Conservation (phyloP, 2,329 filamentous ascomycete species). For the Diaporthe australafricana region DNA sequence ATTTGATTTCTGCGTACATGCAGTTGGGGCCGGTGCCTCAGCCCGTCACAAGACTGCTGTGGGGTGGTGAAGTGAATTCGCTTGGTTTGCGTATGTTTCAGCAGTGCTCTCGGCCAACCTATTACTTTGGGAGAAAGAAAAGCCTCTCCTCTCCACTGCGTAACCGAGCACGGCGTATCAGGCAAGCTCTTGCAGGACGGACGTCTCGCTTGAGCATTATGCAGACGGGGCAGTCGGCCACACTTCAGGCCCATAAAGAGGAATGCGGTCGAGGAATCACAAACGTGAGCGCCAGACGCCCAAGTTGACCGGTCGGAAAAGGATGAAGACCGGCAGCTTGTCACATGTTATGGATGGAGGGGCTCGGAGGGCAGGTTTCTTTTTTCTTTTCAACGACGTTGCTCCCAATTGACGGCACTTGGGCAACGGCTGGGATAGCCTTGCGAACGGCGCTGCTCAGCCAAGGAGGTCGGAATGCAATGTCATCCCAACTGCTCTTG, state of each 20-base stretch:
- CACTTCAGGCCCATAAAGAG: background rate
- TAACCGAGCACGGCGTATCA: background rate
- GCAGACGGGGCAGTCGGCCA: background rate
- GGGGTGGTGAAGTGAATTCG: background rate
- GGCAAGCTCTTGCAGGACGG: too few species aligned
- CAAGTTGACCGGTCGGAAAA: background rate
- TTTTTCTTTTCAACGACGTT: constrained; percentile 9
- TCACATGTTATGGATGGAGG: background rate
- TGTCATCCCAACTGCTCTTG: background rate
- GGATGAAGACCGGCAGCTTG: background rate
- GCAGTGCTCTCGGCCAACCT: constrained; percentile 6
- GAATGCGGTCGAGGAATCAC: background rate
- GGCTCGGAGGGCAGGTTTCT: constrained; percentile 9
- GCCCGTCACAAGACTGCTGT: background rate
- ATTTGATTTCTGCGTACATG: background rate
- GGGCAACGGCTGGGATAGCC: constrained; percentile 7
- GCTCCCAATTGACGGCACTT: constrained; percentile 6
- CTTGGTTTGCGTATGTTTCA: constrained; percentile 14
- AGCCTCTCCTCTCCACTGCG: background rate
- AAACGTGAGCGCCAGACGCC: background rate
- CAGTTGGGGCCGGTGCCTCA: background rate
- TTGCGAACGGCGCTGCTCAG: background rate
- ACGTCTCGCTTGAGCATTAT: background rate
- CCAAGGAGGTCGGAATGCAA: background rate
- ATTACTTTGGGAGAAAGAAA: background rate